Evolutionary conservation across 192 early-diverging fungal genomes (phyloP), one percentile per base, ranked within the genome.

Genomic region (Coemansia sp.): DNA sequence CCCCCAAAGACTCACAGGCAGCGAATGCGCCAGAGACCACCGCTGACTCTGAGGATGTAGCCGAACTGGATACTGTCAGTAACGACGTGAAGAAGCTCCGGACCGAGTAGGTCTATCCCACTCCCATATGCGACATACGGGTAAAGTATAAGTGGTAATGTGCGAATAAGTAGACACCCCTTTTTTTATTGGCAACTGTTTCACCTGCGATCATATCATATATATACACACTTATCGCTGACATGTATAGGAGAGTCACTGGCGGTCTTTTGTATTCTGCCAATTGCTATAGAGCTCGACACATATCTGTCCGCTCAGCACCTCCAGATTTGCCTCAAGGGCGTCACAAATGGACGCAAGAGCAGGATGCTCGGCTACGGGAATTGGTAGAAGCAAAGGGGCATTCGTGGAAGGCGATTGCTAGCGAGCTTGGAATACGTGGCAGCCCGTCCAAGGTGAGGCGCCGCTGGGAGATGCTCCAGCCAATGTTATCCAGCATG

Each of bases 271-370:
- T 3, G 5, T 11, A 9, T 20, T 41, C 40, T 11, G 61, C 18
- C 22, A 24, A 11, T 3, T 38, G 38, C 20, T 20, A 27, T 40
- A 12, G 61, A 13, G 22, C 4, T n/a, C 61, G 61, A 16, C 36
- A 1, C 36, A 42, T 42, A 18, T 63, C 61, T 10, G 18, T 38
- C 38, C 11, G 5, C 40, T 24, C 40, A 27, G 40, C 61, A 8
- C 61, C 20, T 11, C 40, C 38, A 20, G 61, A 63, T 22, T 12
- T 12, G 20, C 18, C 61, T 13, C 36, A 6, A 24, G 61, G 61
- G 42, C 73, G 81, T 3, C 67, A 46, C 46, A 67, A 15, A 24
- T 84, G 81, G 81, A 76, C 81, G 24, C 60, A 52, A 34, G 81
- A 84, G n/a, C 63, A 70, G n/a, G 81, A 84, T 52, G 41, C 36